Percentiles rank a stretch among this genome's conserved stretches.
Conservation (phyloP, 163 green algal species). For the Chlorella variabilis region DNA sequence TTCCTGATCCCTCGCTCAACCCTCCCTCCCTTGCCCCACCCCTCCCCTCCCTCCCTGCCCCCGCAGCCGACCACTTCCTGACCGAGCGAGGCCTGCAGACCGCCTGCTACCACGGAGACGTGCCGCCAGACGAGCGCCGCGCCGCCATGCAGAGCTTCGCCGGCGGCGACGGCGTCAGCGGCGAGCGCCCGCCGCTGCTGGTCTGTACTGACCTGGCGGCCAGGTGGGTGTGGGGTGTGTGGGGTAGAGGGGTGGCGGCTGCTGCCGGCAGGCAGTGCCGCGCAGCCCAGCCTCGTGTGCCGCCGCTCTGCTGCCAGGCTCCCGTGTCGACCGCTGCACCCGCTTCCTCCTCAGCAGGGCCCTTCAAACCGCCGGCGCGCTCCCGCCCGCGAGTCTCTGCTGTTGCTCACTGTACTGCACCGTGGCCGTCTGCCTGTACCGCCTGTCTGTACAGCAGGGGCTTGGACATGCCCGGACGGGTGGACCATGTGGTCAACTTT, state of each 20-base stretch:
- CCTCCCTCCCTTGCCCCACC: not conserved
- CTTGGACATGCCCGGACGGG: constrained; percentile 79
- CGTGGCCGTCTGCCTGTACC: no score
- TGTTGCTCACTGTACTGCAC: no score
- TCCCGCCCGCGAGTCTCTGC: no score
- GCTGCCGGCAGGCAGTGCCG: not conserved
- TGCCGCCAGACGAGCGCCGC: constrained; percentile 79
- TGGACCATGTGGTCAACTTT: constrained; percentile 99
- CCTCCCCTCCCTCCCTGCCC: not conserved
- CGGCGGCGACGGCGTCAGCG: not conserved
- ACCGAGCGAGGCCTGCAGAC: constrained; percentile 51
- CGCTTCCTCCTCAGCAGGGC: no score
- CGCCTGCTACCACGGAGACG: constrained; percentile 84
- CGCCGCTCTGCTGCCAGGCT: no score
- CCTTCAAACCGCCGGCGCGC: no score
- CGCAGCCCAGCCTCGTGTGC: no score
- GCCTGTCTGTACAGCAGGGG: no score
- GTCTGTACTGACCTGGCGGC: constrained; percentile 97
- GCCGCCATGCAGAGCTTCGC: constrained; percentile 71
- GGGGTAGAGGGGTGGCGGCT: no score
- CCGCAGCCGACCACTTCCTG: constrained; percentile 64
- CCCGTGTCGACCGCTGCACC: no score
- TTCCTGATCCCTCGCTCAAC: no score
- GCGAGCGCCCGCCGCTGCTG: constrained; percentile 69
- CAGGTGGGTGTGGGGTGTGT: constrained; percentile 42